Base-by-base conservation (phyloP, 352 stramenopile genomes). In the Globisporangium irregulare region DNA sequence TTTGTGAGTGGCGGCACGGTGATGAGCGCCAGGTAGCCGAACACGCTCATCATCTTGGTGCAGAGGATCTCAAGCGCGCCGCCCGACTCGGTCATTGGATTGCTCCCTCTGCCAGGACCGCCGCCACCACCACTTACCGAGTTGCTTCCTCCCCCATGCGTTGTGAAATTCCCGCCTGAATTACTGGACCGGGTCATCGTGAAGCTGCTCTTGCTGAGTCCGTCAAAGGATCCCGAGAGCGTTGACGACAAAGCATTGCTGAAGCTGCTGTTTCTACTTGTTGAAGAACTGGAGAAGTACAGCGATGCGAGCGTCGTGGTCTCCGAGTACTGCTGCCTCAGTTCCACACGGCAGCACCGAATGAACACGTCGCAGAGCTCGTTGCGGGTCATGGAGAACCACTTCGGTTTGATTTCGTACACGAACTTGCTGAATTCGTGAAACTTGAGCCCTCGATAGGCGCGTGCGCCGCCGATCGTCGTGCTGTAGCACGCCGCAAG, bases 341-440 rank as follows among this genome's bases (percentile, higher is more conserved):
- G 57, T 9, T 88, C 76, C 25, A 74, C 64, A 9, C 75, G 72
- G 58, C 74, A 86, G 48, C 72, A 86, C 15, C 75, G 75, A 41
- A 90, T 73, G 65, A 92, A 93, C 5, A 86, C 65, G n/a, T 82
- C 78, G 46, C 80, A 80, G 0, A 91, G 62, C 50, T 91, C 78
- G 22, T 64, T 77, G 1, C 67, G 68, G 5, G 69, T 82, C 14
- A 91, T 58, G 0, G 73, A 71, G 3, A 88, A 55, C 0, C 72
- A 77, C 29, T 69, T 79, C 4, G 80, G 79, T 46, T 82, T 81
- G 20, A 89, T 63, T 53, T 86, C 82, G 62, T 71, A 74, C 0
- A 91, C 48, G 59, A 93, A 77, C 20, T 71, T 73, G 22, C 59
- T 74, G 20, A 91, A 86, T 29, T 91, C 79, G 22, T 84, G 71